Conservation (phyloP, 2,329 filamentous ascomycete species). For the Stenocarpella maydis region DNA sequence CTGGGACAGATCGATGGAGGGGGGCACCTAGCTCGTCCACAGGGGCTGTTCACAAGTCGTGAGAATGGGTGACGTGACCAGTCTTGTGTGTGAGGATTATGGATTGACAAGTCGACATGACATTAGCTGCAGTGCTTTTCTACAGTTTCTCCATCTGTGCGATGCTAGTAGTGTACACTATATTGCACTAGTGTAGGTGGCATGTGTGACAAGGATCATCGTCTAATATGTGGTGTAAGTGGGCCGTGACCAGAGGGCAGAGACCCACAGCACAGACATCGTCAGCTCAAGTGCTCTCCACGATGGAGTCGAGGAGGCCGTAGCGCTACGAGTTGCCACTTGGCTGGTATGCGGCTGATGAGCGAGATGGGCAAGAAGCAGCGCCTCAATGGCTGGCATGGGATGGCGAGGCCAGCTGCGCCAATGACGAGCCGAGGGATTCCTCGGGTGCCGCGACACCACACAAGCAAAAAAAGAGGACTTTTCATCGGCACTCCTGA, state of each 20-base stretch:
- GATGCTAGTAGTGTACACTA: not conserved
- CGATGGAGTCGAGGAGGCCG: not conserved
- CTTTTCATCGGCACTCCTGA: slow-evolving; percentile 14
- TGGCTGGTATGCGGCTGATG: not conserved
- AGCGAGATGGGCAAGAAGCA: not conserved
- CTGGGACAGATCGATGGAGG: not conserved
- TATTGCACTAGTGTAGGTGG: too few species aligned
- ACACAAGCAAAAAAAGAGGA: not conserved
- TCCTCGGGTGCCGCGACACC: slow-evolving; percentile 22
- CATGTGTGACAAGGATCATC: slow-evolving; percentile 8
- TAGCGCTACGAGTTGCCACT: slow-evolving; percentile 10
- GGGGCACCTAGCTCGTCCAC: not conserved
- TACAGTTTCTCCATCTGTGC: not conserved
- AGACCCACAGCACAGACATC: slow-evolving; percentile 22
- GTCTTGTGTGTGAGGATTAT: not conserved
- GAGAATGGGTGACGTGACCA: not conserved
- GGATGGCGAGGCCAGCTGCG: slow-evolving; percentile 20
- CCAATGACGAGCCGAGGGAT: slow-evolving; percentile 15
- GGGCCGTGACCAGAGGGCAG: not conserved
- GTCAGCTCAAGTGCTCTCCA: not conserved
- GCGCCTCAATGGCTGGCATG: slow-evolving; percentile 27
- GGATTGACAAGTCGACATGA: slow-evolving; percentile 5
- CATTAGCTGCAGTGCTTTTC: not conserved
- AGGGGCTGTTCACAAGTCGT: not conserved
- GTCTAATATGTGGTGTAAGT: slow-evolving; percentile 14